Conservation (phyloP, 2,329 filamentous ascomycete genomes). For the Aciculosporium take region DNA sequence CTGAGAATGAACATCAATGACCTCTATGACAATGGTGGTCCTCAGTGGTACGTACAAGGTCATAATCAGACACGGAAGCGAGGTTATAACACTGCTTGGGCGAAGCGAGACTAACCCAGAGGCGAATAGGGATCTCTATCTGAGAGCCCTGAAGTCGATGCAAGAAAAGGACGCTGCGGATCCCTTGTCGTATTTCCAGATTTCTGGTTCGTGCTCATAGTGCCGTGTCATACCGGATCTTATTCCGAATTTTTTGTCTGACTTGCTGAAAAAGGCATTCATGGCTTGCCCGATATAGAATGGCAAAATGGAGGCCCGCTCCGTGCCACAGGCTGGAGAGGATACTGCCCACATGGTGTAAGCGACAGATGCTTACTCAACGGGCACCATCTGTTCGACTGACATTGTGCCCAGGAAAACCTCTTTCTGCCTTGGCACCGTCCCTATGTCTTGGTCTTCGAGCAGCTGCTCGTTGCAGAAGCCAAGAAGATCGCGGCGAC, state of each 20-base stretch:
- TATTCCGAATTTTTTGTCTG: neutral
- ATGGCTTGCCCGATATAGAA: conserved; percentile 27
- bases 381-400: neutral
- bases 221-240: neutral
- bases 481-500: conserved; percentile 30
- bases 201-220: conserved; percentile 25
- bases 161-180: conserved; percentile 27
- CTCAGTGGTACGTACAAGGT: conserved; percentile 25
- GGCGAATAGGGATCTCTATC: conserved; percentile 33
- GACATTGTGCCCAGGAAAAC: conserved; percentile 25
- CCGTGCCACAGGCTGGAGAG: conserved; percentile 18
- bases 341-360: conserved; percentile 35
- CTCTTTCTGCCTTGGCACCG: conserved; percentile 42
- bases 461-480: conserved; percentile 38
- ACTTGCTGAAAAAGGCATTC: conserved; percentile 18
- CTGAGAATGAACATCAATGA: conserved; percentile 33
- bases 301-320: conserved; percentile 26
- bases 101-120: neutral
- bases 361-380: conserved; percentile 5
- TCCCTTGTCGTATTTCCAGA: conserved; percentile 34
- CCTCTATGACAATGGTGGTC: conserved; percentile 25
- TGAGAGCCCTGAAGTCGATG: conserved; percentile 30
- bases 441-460: conserved; percentile 38
- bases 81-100: neutral
- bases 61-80: neutral